These are phyloP conservation scores for Dioscorea alata DNA, from an alignment of 106 monocot genomes.

Conservation along the genomic window DNA sequence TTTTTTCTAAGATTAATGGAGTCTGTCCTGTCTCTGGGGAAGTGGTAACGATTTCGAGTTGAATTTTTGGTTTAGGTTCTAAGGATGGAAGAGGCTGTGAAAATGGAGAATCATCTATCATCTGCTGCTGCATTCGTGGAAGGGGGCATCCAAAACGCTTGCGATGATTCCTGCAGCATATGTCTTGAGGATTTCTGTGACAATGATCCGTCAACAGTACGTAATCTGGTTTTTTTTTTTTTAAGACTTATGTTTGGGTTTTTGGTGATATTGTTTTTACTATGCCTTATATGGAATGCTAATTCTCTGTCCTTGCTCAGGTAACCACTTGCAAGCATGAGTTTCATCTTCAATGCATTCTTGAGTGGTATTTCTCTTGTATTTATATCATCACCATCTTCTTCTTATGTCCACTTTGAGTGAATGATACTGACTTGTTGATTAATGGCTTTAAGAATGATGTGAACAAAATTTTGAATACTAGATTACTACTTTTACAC, in stretches of 20 bases:
- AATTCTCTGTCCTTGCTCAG: conserved; percentile 12
- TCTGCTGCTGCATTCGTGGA: conserved; percentile 49
- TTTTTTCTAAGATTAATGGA: no score
- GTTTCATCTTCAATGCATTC: conserved; percentile 59
- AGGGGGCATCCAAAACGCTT: conserved; percentile 54
- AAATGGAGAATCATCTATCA: conserved; percentile 36
- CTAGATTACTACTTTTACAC: no score
- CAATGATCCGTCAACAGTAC: conserved; percentile 48
- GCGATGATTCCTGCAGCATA: conserved; percentile 64
- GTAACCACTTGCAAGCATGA: conserved; percentile 52
- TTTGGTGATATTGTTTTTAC: no score
- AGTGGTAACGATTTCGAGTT: no score
- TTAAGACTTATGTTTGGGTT: not conserved
- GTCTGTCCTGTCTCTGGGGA: no score
- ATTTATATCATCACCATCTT: not conserved
- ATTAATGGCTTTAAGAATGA: no score
- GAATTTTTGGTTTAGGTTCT: no score
- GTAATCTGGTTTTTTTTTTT: not conserved
- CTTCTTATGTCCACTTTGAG: no score
- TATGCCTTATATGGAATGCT: not conserved
- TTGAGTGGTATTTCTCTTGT: conserved; percentile 39
- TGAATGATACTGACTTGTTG: no score
- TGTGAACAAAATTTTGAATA: no score
- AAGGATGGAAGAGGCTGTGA: conserved; percentile 15
- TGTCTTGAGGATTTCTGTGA: conserved; percentile 57